Evolutionary conservation across 345 rosid species (phyloP), one percentile per base, ranked within the genome.

Genomic region (Eutrema heterophyllum): DNA sequence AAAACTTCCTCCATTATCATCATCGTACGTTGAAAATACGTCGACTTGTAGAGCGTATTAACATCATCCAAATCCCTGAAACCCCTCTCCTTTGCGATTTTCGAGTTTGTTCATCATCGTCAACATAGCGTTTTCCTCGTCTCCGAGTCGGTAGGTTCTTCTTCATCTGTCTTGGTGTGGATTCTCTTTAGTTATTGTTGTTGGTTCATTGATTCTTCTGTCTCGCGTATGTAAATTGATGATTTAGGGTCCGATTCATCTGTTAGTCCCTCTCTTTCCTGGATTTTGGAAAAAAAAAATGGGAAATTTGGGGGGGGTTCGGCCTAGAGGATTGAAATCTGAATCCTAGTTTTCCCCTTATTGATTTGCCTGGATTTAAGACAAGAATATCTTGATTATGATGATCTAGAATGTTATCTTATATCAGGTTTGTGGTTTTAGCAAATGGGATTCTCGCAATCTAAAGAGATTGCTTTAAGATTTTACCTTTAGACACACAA

Each of bases 1-100:
- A 10, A 60, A 71, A 72, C 27, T 63, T 38, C 40, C 38, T 50
- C 62, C 55, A 62, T 60, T 43, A 36, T 56, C 71, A 33, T n/a
- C 27, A 44, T 30, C 41, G 65, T 12, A 2, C 57, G 76, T 72
- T 60, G 68, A 51, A 71, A 61, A 11, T 1, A 1, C 60, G 12
- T 62, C 71, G 56, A 64, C 71, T 64, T 41, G 51, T 44, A 18
- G 12, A 53, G 44, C 53, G 44, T 21, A 26, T 15, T 6, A 15
- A 38, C 54, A 38, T 56, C 59, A 56, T 27, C 43, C 35, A 27
- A 27, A 56, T 6, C 68, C 49, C 59, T 38, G 6, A 36, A 39
- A 7, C 9, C 60, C 39, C 8, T 36, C 59, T 55, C 66, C 6
- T 33, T 35, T 2, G 7, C 64, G 21, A 44, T 54, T 64, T 16